phyloP scores from a whole-genome alignment of 2,329 filamentous ascomycete species.

The Balansia obtecta region DNA sequence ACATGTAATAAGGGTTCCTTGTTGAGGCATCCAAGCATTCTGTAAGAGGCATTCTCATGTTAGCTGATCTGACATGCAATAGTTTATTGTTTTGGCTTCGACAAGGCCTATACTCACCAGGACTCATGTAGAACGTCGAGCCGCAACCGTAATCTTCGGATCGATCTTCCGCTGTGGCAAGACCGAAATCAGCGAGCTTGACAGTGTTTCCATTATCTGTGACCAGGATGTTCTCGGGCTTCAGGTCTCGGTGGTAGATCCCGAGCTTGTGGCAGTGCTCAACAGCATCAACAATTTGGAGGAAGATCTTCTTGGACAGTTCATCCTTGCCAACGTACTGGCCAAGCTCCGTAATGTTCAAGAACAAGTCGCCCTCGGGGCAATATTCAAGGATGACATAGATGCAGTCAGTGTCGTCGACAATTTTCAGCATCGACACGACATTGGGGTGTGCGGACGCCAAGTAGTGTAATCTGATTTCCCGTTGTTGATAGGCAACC shows the following conservation, averaged over 20 bases:
- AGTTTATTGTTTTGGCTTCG: too few species aligned
- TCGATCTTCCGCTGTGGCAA: constrained; percentile 71
- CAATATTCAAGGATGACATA: constrained; percentile 96
- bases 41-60: constrained; percentile 27
- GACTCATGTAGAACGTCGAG: constrained; percentile 98
- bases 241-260: constrained; percentile 95
- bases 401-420: constrained; percentile 84
- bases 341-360: constrained; percentile 91
- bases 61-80: constrained; percentile 1
- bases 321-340: constrained; percentile 89
- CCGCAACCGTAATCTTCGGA: constrained; percentile 96
- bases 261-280: constrained; percentile 86
- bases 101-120: constrained; percentile 52
- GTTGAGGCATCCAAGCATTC: constrained; percentile 78
- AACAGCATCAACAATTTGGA: constrained; percentile 93
- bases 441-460: constrained; percentile 87
- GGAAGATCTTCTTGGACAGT: constrained; percentile 74
- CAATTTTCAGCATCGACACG: constrained; percentile 84
- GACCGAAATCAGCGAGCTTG: constrained; percentile 93
- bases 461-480: constrained; percentile 83
- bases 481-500: constrained; percentile 78
- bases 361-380: constrained; percentile 91
- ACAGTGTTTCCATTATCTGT: constrained; percentile 78
- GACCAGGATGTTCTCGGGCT: constrained; percentile 96
- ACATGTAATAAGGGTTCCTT: constrained; percentile 69